These are phyloP conservation scores for Verticillium zaregamsianum DNA, from an alignment of 2,329 filamentous ascomycete genomes.

Conservation along the genomic window DNA sequence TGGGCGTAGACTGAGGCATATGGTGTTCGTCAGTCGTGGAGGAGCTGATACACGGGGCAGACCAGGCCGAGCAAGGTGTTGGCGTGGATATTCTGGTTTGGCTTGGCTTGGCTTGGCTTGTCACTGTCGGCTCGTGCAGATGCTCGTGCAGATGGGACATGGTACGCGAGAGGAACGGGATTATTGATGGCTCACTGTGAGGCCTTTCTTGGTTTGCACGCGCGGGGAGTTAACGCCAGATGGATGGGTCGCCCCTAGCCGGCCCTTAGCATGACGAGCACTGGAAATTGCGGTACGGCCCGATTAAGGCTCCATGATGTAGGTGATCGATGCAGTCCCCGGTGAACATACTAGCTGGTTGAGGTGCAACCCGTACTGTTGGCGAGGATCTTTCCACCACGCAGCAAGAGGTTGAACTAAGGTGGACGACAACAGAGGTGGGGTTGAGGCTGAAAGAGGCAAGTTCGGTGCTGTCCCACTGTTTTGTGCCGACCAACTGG, in stretches of 20 bases:
- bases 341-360: too few species aligned
- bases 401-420: background rate
- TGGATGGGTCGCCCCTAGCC: background rate
- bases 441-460: conserved; percentile 1
- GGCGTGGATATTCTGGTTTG: too few species aligned
- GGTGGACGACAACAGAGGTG: background rate
- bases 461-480: background rate
- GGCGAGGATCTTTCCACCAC: too few species aligned
- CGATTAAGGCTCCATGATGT: too few species aligned
- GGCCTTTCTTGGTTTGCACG: background rate
- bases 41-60: background rate
- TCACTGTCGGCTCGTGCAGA: background rate
- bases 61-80: background rate
- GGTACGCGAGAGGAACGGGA: background rate
- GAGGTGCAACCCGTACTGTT: background rate
- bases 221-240: background rate
- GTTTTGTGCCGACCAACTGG: background rate
- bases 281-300: too few species aligned
- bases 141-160: background rate
- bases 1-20: background rate
- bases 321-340: too few species aligned
- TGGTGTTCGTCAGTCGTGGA: background rate
- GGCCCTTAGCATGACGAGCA: background rate
- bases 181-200: background rate
- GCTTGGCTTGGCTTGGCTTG: background rate